Base-by-base conservation (phyloP, 2,329 filamentous ascomycete species). In the Colletotrichum brevisporum region DNA sequence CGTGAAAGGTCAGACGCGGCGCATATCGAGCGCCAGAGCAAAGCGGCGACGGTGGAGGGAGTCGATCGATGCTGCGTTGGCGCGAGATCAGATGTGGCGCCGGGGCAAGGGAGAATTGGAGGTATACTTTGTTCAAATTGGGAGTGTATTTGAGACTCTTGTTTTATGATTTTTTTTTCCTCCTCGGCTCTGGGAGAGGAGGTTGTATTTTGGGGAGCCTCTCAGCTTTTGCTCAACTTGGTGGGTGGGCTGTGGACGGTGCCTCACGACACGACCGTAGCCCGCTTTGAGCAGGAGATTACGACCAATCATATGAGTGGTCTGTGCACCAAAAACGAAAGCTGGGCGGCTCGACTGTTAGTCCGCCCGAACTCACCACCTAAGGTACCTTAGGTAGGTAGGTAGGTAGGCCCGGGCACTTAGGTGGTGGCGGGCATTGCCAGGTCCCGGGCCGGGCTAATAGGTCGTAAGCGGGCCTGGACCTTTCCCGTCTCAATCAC, bases 171-270 rank as follows among this genome's bases (percentile, higher is more conserved):
- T 36, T 61, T 52, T 26, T 52, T 21, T 16, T n/a, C n/a, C 36
- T 52, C 54, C 66, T 58, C 52, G 43, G 51, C 31, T 54, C 41
- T 48, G 39, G 62, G 62, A 26, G 45, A 63, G 39, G 52, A 55
- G 50, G 62, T 54, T 41, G 51, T 45, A 53, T 64, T 65, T 66
- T 67, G 53, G 63, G 55, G 50, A 65, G 67, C 56, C 67, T 59
- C 62, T 67, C 62, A 69, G 64, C 63, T 62, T 68, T 62, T 68
- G 63, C 67, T 67, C 47, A 68, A 70, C 63, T 63, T 70, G 57
- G 67, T 67, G 66, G 62, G 66, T 69, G 63, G 66, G 63, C 58
- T 57, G 64, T 63, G 67, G 57, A 63, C 52, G 24, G 64, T 68
- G 67, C 64, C 67, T 68, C 62, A 67, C 67, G 64, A 57, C 60